Percentiles rank a stretch among this genome's conserved stretches.
phyloP scores from a whole-genome alignment of 140 eudicot species.

The Oenanthe javanica region DNA sequence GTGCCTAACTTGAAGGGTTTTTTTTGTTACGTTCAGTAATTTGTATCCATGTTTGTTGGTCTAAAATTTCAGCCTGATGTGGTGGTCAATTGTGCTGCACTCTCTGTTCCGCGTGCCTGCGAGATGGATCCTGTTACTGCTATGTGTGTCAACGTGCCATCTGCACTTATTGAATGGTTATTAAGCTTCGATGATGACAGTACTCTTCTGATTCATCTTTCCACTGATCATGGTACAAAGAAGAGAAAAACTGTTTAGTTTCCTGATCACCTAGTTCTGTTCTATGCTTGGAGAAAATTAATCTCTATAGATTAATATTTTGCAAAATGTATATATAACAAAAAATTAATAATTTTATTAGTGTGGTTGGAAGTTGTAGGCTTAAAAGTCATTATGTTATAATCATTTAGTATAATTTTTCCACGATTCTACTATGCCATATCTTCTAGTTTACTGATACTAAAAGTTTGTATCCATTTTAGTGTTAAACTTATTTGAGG shows the following conservation, averaged over 20 bases:
- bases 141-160: slow-evolving; percentile 74
- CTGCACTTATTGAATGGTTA: slow-evolving; percentile 74
- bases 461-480: neutral
- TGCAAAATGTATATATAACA: neutral
- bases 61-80: slow-evolving; percentile 67
- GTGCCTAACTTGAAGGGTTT: neutral
- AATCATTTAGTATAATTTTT: neutral
- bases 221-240: slow-evolving; percentile 88
- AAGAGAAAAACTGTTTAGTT: neutral
- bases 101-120: slow-evolving; percentile 79
- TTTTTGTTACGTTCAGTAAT: neutral
- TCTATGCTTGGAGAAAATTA: neutral
- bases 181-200: slow-evolving; percentile 37
- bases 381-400: neutral
- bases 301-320: neutral
- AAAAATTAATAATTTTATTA: neutral
- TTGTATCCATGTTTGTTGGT: neutral
- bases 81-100: slow-evolving; percentile 89
- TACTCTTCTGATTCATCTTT: slow-evolving; percentile 72
- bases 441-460: neutral
- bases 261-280: neutral
- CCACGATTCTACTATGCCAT: neutral
- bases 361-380: neutral
- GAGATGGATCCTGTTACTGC: slow-evolving; percentile 76
- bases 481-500: neutral